These are phyloP conservation scores for Trypanosoma conorhini DNA, from an alignment of 208 protist genomes.

Conservation along the genomic window DNA sequence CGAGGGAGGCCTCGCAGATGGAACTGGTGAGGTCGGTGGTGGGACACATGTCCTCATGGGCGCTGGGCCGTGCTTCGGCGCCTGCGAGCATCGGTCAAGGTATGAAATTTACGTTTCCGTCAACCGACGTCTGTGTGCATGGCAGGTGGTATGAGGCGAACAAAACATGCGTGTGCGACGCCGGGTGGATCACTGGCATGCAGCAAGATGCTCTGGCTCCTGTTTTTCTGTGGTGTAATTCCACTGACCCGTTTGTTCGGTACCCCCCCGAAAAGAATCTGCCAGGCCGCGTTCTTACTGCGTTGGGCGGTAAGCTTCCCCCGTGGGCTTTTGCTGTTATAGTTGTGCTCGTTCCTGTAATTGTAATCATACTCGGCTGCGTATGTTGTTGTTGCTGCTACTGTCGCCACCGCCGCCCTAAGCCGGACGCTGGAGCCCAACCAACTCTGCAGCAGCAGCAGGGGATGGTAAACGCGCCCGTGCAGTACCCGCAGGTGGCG, in stretches of 20 bases:
- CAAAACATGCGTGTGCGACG: conserved; percentile 29
- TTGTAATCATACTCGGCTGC: not conserved
- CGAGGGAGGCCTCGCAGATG: not conserved
- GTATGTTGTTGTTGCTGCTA: not conserved
- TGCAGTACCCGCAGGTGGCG: not conserved
- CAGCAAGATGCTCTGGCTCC: conserved; percentile 33
- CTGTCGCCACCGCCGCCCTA: conserved; percentile 14
- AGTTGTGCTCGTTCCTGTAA: not conserved
- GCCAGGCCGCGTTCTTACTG: too few species aligned
- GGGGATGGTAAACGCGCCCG: not conserved
- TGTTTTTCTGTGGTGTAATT: conserved; percentile 32
- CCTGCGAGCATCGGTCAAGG: not conserved
- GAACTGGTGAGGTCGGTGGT: not conserved
- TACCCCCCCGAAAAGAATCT: not conserved
- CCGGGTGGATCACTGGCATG: conserved; percentile 30
- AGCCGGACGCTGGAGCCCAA: not conserved
- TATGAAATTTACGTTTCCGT: not conserved
- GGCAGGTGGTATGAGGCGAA: conserved; percentile 33
- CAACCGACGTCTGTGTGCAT: conserved; percentile 29
- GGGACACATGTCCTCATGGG: not conserved
- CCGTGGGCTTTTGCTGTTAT: not conserved
- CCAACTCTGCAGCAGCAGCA: not conserved
- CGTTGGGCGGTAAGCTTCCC: not conserved
- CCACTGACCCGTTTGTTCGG: not conserved
- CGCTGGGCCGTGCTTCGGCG: not conserved